Percentiles rank a stretch among this genome's conserved stretches.
Evolutionary conservation across 2,329 filamentous ascomycete genomes (phyloP).

Genomic region (Cephalotrichum gorgonifer): DNA sequence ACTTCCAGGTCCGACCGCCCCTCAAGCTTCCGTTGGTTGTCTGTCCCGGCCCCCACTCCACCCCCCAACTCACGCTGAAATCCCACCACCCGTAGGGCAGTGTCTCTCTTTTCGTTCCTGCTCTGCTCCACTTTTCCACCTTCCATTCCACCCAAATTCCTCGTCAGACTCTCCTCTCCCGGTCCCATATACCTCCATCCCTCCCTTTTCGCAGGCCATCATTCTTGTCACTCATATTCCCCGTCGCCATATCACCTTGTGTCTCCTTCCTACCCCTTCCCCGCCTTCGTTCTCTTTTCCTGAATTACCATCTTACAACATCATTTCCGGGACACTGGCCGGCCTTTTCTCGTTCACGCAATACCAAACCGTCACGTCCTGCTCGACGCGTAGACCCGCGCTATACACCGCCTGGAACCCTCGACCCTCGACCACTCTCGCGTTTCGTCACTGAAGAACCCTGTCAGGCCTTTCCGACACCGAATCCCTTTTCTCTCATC

Average conservation of each 20-base stretch:
- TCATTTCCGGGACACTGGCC: background rate
- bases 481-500: background rate
- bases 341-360: constrained; percentile 5
- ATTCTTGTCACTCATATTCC: constrained; percentile 9
- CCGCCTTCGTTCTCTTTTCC: constrained; percentile 5
- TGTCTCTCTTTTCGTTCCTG: constrained; percentile 14
- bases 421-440: background rate
- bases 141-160: constrained; percentile 10
- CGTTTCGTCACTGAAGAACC: background rate
- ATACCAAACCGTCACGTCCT: background rate
- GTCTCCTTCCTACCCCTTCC: constrained; percentile 9
- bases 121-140: constrained; percentile 10
- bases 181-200: constrained; percentile 9
- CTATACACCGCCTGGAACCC: background rate
- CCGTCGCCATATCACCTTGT: background rate
- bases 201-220: constrained; percentile 7
- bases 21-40: too few species aligned
- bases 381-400: constrained; percentile 1
- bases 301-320: constrained; percentile 5
- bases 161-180: background rate
- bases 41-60: too few species aligned
- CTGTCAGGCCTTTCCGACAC: background rate
- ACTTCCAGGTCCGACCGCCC: background rate
- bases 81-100: constrained; percentile 9
- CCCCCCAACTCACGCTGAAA: constrained; percentile 2